Percentiles rank a stretch among this genome's conserved stretches.
phyloP scores from a whole-genome alignment of 805 yeast genomes.

The Starmerella floricola region DNA sequence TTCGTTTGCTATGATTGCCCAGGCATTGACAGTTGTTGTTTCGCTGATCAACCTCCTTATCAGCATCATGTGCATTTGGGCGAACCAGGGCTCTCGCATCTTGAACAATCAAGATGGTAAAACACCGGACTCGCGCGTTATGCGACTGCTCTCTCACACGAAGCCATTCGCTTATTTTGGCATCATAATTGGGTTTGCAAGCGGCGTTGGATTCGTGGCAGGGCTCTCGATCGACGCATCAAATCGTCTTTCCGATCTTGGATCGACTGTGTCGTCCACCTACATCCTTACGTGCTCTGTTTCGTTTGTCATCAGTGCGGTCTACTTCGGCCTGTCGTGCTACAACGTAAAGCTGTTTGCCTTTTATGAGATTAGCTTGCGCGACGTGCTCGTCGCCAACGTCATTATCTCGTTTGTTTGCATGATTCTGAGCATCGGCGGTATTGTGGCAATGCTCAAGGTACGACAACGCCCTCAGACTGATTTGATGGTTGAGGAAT shows the following conservation, averaged over 20 bases:
- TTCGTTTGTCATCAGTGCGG: slow-evolving; percentile 17
- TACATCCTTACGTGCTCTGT: slow-evolving; percentile 15
- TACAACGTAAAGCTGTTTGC: slow-evolving; percentile 5
- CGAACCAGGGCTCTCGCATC: slow-evolving; percentile 15
- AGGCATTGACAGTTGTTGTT: slow-evolving; percentile 19
- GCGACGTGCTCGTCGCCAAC: slow-evolving; percentile 22
- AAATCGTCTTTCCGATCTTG: slow-evolving; percentile 21
- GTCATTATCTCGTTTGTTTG: slow-evolving; percentile 18
- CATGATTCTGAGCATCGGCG: slow-evolving; percentile 19
- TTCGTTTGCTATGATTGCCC: slow-evolving; percentile 22
- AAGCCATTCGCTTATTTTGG: slow-evolving; percentile 21
- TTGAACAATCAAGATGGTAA: background rate
- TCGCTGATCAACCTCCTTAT: slow-evolving; percentile 22
- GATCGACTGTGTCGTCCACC: slow-evolving; percentile 16
- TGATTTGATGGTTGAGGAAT: slow-evolving; percentile 24
- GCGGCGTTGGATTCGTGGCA: slow-evolving; percentile 23
- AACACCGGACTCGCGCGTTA: background rate
- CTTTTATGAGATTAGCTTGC: slow-evolving; percentile 1
- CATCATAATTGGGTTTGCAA: slow-evolving; percentile 18
- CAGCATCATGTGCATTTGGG: slow-evolving; percentile 19
- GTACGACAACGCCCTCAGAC: slow-evolving; percentile 25
- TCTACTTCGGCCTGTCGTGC: slow-evolving; percentile 21
- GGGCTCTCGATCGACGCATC: slow-evolving; percentile 18
- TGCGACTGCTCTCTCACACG: background rate
- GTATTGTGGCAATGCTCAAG: slow-evolving; percentile 20